Percentiles rank a stretch among this genome's conserved stretches.
Evolutionary conservation across 177 flowering plant genomes (phyloP).

Genomic region (Vitis hybrid): DNA sequence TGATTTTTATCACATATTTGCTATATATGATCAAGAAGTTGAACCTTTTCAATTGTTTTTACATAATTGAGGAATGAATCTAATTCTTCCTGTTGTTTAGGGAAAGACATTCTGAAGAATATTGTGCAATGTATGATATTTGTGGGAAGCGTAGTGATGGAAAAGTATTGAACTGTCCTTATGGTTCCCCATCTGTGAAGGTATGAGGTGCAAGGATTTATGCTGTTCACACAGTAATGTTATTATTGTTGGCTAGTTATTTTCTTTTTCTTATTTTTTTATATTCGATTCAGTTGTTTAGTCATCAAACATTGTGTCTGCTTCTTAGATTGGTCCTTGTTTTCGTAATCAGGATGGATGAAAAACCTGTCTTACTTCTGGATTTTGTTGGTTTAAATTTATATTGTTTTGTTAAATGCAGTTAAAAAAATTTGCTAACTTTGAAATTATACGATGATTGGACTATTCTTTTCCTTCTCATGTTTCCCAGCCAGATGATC

Average conservation of each 20-base stretch:
- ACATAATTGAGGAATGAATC: not conserved
- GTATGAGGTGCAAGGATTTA: constrained; percentile 31
- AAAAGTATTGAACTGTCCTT: constrained; percentile 82
- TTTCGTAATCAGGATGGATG: not conserved
- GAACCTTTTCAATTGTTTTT: not conserved
- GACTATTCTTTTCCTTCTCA: not conserved
- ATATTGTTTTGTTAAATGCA: not conserved
- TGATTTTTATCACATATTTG: not conserved
- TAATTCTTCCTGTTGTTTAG: constrained; percentile 28
- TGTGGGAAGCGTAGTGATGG: constrained; percentile 90
- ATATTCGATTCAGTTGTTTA: not conserved
- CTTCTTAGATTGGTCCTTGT: not conserved
- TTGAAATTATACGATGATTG: not conserved
- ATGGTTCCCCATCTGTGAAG: constrained; percentile 72
- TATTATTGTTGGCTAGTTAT: too few species aligned
- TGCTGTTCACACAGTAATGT: too few species aligned
- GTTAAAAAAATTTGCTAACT: not conserved
- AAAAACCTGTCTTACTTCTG: not conserved
- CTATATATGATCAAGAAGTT: not conserved
- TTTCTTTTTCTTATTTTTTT: not conserved
- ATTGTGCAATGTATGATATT: constrained; percentile 92
- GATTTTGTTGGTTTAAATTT: not conserved
- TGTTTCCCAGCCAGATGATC: constrained; percentile 76
- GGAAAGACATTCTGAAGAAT: constrained; percentile 60
- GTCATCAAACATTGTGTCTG: not conserved